Percentiles rank a stretch among this genome's conserved stretches.
Evolutionary conservation across 495 filamentous ascomycete species (phyloP).

Genomic region (Daldinia vernicosa): DNA sequence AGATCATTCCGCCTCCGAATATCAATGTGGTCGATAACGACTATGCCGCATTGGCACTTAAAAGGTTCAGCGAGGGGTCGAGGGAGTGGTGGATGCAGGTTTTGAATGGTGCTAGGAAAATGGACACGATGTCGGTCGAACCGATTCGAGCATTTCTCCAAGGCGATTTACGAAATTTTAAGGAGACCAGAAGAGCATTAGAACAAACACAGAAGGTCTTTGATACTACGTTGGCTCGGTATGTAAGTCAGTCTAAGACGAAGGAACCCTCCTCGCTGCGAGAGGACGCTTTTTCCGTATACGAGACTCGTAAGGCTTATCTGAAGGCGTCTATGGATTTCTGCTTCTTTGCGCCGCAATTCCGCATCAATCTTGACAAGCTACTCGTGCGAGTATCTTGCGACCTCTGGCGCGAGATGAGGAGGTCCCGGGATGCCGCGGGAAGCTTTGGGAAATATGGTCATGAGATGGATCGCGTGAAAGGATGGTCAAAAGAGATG

Average conservation of each 20-base stretch:
- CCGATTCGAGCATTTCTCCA: slow-evolving; percentile 80
- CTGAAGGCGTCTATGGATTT: slow-evolving; percentile 94
- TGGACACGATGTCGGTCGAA: slow-evolving; percentile 79
- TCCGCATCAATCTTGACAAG: slow-evolving; percentile 82
- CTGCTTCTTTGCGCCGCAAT: slow-evolving; percentile 82
- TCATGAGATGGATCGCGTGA: slow-evolving; percentile 86
- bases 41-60: slow-evolving; percentile 88
- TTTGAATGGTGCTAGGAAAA: slow-evolving; percentile 73
- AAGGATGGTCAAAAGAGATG: slow-evolving; percentile 93
- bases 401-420: slow-evolving; percentile 88
- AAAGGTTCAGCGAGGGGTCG: slow-evolving; percentile 81
- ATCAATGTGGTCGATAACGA: slow-evolving; percentile 84
- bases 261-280: slow-evolving; percentile 90
- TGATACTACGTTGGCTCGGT: slow-evolving; percentile 80
- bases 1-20: slow-evolving; percentile 73
- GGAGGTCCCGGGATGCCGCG: slow-evolving; percentile 67
- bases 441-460: slow-evolving; percentile 68
- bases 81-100: slow-evolving; percentile 86
- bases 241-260: slow-evolving; percentile 83
- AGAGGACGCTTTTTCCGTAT: slow-evolving; percentile 95
- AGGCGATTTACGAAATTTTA: slow-evolving; percentile 68
- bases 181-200: slow-evolving; percentile 77
- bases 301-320: slow-evolving; percentile 91
- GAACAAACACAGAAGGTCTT: slow-evolving; percentile 85
- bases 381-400: slow-evolving; percentile 84